Evolutionary conservation across 208 protist species (phyloP), one percentile per base, ranked within the genome.

Genomic region (Acanthamoeba rhysodes): DNA sequence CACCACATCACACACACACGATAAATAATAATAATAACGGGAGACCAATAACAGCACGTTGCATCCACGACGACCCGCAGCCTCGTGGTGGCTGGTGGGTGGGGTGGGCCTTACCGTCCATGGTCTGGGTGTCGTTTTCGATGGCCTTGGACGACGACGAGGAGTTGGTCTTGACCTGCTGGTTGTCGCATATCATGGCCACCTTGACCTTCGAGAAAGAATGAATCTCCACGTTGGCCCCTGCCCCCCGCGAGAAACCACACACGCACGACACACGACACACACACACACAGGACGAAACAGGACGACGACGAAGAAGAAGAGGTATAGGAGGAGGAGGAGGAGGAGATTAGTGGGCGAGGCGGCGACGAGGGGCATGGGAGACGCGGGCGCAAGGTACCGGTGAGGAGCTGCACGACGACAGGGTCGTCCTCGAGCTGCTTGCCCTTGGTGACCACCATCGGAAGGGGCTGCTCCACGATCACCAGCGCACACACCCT

Each of bases 391-490:
- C 50, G 37, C 37, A 41, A 41, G 37, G 50, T 95, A 14, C 96
- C 96, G 50, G 92, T 96, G 9, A 96, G 59, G 6, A 96, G 91
- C 82, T 96, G 96, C 27, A 96, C 96, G 14, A 95, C 93, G 7
- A 96, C 94, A 14, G 96, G 96, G 48, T 96, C 96, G 48, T 96
- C 95, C 95, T 96, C 96, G 7, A 96, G 55, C 74, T 95, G 96
- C 50, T 95, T 96, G 66, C 96, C 90, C 57, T 96, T 96, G 32
- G 96, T 96, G 18, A 96, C 90, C 7, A 96, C 96, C 94, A 95
- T 95, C 24, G 96, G 96, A 53, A 96, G 93, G 27, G 96, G 96
- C 85, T 96, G 96, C 66, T 96, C 94, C 45, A 96, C 95, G 20
- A 96, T 95, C 4, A 96, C 96, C 9, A 96, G 41, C 18, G 96